These are phyloP conservation scores for Globisporangium nunn DNA, from an alignment of 352 stramenopile species.

Conservation along the genomic window DNA sequence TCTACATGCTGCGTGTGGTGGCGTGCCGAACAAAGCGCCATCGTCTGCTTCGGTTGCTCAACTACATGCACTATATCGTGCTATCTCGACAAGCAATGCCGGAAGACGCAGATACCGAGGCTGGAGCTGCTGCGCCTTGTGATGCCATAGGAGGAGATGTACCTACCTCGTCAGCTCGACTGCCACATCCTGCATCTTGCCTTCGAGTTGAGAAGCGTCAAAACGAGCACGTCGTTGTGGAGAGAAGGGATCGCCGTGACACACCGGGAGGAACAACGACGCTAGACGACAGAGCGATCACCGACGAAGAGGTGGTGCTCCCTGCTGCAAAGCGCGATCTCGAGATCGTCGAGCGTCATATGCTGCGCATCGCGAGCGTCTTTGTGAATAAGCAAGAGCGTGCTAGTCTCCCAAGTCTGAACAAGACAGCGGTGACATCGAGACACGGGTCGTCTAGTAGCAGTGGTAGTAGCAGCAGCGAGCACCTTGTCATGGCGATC, in stretches of 20 bases:
- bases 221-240: constrained; percentile 18
- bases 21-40: constrained; percentile 29
- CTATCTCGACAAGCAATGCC: constrained; percentile 1
- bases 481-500: constrained; percentile 18
- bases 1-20: constrained; percentile 36
- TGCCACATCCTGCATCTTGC: not conserved
- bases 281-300: not conserved
- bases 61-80: constrained; percentile 39
- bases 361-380: constrained; percentile 34
- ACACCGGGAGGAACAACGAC: not conserved
- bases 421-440: not conserved
- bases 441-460: not conserved
- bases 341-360: constrained; percentile 31
- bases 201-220: constrained; percentile 13
- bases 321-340: constrained; percentile 29
- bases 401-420: constrained; percentile 16
- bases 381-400: constrained; percentile 48
- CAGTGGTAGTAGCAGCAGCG: not conserved
- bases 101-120: not conserved
- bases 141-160: no score
- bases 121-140: not conserved
- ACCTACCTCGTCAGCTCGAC: not conserved
- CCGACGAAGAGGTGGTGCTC: constrained; percentile 31
- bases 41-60: constrained; percentile 36
- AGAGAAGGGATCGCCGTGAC: not conserved